A percentile compares a stretch with the other conserved stretches of the same genome.
phyloP scores from a whole-genome alignment of 495 filamentous ascomycete species.

The Talaromyces adpressus region DNA sequence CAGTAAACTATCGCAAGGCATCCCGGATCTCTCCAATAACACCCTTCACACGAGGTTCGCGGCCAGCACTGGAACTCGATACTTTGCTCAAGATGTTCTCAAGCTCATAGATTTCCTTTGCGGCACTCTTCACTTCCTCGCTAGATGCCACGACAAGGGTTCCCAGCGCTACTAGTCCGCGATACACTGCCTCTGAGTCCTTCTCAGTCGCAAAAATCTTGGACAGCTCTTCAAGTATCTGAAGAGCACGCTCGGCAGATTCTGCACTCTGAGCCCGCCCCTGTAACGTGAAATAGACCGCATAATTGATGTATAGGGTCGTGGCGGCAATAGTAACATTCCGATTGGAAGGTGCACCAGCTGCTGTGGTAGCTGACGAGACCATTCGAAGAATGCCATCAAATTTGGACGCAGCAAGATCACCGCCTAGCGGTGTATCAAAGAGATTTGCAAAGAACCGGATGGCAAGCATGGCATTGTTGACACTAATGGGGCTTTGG shows the following conservation, averaged over 20 bases:
- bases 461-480: conserved; percentile 79
- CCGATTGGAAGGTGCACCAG: conserved; percentile 52
- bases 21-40: conserved; percentile 38
- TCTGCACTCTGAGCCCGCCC: conserved; percentile 25
- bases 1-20: conserved; percentile 5
- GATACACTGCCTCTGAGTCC: conserved; percentile 77
- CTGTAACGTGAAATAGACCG: conserved; percentile 50
- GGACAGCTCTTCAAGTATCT: conserved; percentile 56
- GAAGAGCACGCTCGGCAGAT: conserved; percentile 49
- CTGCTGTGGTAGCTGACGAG: conserved; percentile 35
- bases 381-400: conserved; percentile 48
- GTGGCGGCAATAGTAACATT: conserved; percentile 77
- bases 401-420: conserved; percentile 51
- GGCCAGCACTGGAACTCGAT: conserved; percentile 28
- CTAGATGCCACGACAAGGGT: conserved; percentile 50
- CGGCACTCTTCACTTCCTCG: conserved; percentile 40
- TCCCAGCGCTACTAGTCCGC: conserved; percentile 74
- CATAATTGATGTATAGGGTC: conserved; percentile 81
- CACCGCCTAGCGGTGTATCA: conserved; percentile 61
- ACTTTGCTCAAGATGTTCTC: conserved; percentile 26
- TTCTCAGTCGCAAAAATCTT: conserved; percentile 54
- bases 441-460: conserved; percentile 87
- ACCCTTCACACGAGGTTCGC: conserved; percentile 44
- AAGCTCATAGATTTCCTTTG: conserved; percentile 42
- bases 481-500: conserved; percentile 46